Base-by-base conservation (phyloP, 108 stramenopile species). In the Bacterosira constricta region DNA sequence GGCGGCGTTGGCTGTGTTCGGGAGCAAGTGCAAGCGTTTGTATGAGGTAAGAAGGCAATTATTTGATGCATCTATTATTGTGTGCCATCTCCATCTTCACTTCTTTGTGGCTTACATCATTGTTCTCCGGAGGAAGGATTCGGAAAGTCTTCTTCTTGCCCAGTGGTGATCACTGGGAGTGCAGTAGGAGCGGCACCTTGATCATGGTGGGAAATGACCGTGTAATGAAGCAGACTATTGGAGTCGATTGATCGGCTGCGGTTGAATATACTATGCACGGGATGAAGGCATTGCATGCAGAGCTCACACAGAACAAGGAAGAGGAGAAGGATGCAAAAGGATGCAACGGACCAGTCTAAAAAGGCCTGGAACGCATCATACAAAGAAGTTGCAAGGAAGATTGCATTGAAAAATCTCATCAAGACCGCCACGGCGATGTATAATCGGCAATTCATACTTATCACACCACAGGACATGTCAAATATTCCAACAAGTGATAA, bases 371-470 rank as follows among this genome's bases (percentile, higher is more conserved):
- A 70, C 50, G 15, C 66, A 25, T 66, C 79, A 3, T 44, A 80
- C 31, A 64, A 61, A 46, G 61, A 79, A 20, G 63, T 86, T 12
- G 75, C 88, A 9, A 78, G 98, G 31, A 96, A 93, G 67, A 66
- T 91, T 25, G 86, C 93, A 17, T 74, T 97, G 35, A 57, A 90
- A 8, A 66, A 76, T 45, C 61, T 98, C 17, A 83, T 96, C 49
- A 44, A 87, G 2, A 55, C 83, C 32, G 87, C 83, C 26, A 86
- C 76, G 57, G 41, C 52, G 11, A 89, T 93, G 86, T 63, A 73
- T 21, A 83, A 93, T 55, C 88, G 92, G 3, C 94, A 97, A 54
- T 98, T 97, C 64, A 93, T 98, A 53, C 94, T 97, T 72, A 96
- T 99, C 52, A 98, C 98, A 35, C 97, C 96, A 2, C 92, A 95